These are phyloP conservation scores for Aspergillus taichungensis DNA, from an alignment of 495 filamentous ascomycete genomes.

Conservation along the genomic window DNA sequence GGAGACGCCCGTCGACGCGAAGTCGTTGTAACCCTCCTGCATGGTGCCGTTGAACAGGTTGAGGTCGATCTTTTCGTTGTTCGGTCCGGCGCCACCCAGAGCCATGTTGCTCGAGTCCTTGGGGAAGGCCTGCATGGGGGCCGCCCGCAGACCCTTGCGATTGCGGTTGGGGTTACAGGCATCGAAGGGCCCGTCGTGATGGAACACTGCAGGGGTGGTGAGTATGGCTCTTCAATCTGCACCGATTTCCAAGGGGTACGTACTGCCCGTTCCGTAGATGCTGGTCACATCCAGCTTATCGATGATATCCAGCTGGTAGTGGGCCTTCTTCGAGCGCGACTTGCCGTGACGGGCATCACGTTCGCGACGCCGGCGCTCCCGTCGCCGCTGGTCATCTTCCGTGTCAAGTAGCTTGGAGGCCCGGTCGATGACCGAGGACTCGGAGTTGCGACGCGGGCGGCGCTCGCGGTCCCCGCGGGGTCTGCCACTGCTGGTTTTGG, in stretches of 20 bases:
- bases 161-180: conserved; percentile 96
- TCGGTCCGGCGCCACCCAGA: conserved; percentile 77
- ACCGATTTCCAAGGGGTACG: conserved; percentile 27
- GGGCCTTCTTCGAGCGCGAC: conserved; percentile 35
- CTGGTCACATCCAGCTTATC: conserved; percentile 96
- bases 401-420: conserved; percentile 49
- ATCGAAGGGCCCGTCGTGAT: conserved; percentile 97
- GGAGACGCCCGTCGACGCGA: conserved; percentile 32
- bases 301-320: conserved; percentile 78
- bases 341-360: conserved; percentile 51
- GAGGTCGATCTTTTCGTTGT: conserved; percentile 75
- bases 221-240: conserved; percentile 6
- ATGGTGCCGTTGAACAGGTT: conserved; percentile 71
- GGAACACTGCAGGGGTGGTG: conserved; percentile 63
- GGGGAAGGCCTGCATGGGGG: conserved; percentile 96
- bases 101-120: conserved; percentile 85
- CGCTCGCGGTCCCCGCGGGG: conserved; percentile 25
- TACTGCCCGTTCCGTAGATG: conserved; percentile 91
- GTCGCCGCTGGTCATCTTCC: conserved; percentile 67
- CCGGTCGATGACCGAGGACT: conserved; percentile 76
- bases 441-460: conserved; percentile 79
- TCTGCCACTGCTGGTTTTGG: conserved; percentile 21
- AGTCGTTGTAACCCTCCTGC: conserved; percentile 83
- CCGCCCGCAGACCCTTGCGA: conserved; percentile 67
- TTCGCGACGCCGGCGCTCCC: conserved; percentile 64